Evolutionary conservation across 2,329 filamentous ascomycete species (phyloP).

Genomic region (Arthrocladium fulminans): DNA sequence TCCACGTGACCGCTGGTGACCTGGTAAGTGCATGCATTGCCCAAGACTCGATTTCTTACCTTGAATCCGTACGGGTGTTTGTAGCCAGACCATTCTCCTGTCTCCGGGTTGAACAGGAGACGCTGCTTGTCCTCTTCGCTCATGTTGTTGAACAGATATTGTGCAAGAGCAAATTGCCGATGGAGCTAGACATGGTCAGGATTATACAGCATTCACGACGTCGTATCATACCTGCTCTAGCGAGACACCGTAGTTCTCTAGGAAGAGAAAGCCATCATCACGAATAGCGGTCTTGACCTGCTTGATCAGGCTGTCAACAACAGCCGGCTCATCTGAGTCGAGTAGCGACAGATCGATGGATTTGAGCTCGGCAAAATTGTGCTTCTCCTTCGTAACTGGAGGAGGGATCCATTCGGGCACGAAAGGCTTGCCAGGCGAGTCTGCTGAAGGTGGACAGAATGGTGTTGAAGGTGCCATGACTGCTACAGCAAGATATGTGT

Average conservation of each 20-base stretch:
- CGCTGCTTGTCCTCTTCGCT: constrained; percentile 42
- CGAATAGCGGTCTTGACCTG: constrained; percentile 37
- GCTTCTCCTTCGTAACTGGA: constrained; percentile 36
- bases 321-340: constrained; percentile 34
- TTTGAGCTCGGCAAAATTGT: constrained; percentile 37
- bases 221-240: constrained; percentile 29
- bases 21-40: too few relatives aligned
- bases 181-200: constrained; percentile 31
- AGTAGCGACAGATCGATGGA: constrained; percentile 39
- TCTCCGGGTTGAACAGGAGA: constrained; percentile 41
- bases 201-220: too few relatives aligned
- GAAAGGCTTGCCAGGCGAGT: constrained; percentile 33
- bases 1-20: constrained; percentile 36
- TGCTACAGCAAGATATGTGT: neutral
- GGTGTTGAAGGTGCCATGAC: constrained; percentile 26
- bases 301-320: constrained; percentile 37
- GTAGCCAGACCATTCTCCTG: constrained; percentile 43
- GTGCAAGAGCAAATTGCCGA: constrained; percentile 43
- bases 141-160: constrained; percentile 44
- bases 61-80: constrained; percentile 43
- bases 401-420: constrained; percentile 40
- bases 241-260: constrained; percentile 44
- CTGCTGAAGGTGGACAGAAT: constrained; percentile 34
- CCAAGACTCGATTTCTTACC: constrained; percentile 21
- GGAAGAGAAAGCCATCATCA: constrained; percentile 40